Percentiles rank a stretch among this genome's conserved stretches.
Conservation (phyloP, 345 rosid species). For the Citrus mangshanensis region DNA sequence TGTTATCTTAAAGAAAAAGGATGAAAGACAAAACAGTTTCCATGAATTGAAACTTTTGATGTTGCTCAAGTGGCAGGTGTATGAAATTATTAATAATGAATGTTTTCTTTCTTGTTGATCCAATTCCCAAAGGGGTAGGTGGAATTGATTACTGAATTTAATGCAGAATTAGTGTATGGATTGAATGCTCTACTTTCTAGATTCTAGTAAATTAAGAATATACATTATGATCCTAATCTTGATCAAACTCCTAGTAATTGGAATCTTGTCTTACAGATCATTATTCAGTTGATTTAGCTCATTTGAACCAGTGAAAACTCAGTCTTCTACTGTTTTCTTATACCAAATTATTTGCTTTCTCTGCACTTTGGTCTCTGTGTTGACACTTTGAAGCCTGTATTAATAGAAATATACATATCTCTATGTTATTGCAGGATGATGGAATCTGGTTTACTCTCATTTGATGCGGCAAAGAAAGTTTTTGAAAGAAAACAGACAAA, state of each 20-base stretch:
- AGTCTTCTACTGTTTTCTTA: background rate
- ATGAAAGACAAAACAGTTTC: background rate
- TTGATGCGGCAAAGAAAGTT: conserved; percentile 65
- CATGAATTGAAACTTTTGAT: background rate
- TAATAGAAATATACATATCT: background rate
- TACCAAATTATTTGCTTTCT: background rate
- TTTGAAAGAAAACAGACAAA: conserved; percentile 64
- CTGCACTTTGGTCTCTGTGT: background rate
- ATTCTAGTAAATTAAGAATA: background rate
- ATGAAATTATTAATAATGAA: background rate
- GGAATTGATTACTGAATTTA: background rate
- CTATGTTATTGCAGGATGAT: conserved; percentile 66
- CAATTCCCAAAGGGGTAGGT: background rate
- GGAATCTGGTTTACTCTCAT: conserved; percentile 88
- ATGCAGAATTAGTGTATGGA: background rate
- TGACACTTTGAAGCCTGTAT: background rate
- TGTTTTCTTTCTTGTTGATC: background rate
- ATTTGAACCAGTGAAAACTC: background rate
- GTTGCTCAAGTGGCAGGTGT: background rate
- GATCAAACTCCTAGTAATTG: background rate
- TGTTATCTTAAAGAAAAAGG: background rate
- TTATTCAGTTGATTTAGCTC: background rate
- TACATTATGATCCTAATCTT: background rate
- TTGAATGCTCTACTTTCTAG: background rate
- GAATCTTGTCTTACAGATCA: background rate